Evolutionary conservation across 345 rosid species (phyloP), one percentile per base, ranked within the genome.

Genomic region (Citrus medica): DNA sequence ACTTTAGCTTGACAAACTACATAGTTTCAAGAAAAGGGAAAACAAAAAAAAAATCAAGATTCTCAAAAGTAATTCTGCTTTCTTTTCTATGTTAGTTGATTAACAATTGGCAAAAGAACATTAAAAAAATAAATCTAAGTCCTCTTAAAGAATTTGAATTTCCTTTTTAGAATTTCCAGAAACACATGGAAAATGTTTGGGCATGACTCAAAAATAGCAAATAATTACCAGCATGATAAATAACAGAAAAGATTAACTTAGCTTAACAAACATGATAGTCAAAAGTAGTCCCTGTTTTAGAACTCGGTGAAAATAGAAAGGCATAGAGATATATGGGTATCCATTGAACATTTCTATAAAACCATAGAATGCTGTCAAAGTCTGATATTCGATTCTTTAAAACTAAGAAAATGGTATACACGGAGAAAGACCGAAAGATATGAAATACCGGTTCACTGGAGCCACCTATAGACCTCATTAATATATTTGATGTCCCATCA

Each of bases 401-500:
- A 65, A 66, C 71, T 68, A 73, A 17, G 9, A 17, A 75, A 82
- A 77, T 25, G 59, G n/a, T 61, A 76, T 40, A 56, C 58, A 78
- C 13, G 32, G 33, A 69, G 59, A 78, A 80, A 75, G 58, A 53
- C 22, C 1, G n/a, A 17, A 53, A 53, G 76, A 81, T 60, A 81
- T 80, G 25, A 74, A 67, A 33, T 90, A 96, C 99, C 89, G 97
- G 99, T 82, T 96, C 99, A 85, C 89, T 85, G 80, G 95, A 93
- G 80, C 92, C 89, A 74, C 97, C 99, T 24, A 94, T 84, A 60
- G 99, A 96, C 80, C 92, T 92, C 98, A 92, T 94, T 65, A 96
- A 88, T 80, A 96, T 90, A 87, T 96, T 96, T 79, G 99, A 96
- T 72, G 98, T 96, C 79, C 99, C 99, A 85, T 96, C 98, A 85